Conservation (phyloP, 1,284 basidiomycete genomes). For the Lentinus polychrous region DNA sequence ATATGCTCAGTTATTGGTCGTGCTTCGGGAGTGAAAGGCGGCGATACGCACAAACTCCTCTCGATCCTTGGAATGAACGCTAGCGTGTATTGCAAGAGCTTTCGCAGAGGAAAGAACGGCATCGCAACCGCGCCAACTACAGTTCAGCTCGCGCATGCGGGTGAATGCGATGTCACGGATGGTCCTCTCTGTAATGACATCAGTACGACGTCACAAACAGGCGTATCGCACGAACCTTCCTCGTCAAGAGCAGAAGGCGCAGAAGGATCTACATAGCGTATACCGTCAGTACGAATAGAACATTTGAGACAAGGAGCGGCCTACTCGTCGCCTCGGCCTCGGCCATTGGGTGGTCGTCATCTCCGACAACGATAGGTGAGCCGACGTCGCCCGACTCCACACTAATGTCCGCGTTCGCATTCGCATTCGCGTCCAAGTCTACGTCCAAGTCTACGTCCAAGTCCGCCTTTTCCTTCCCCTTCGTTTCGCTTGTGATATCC, state of each 20-base stretch:
- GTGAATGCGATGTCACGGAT: constrained; percentile 36
- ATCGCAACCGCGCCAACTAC: constrained; percentile 55
- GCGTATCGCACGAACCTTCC: not conserved
- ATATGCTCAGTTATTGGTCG: not conserved
- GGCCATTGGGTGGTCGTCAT: not conserved
- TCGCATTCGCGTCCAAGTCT: no score
- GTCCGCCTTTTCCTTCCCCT: not conserved
- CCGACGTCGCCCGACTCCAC: no score
- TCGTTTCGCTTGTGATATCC: no score
- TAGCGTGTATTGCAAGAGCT: constrained; percentile 44
- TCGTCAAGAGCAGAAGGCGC: not conserved
- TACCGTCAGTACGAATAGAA: not conserved
- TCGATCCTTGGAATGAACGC: constrained; percentile 34
- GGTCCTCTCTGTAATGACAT: constrained; percentile 31
- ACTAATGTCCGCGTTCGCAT: no score
- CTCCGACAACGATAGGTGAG: no score
- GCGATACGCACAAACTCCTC: constrained; percentile 24
- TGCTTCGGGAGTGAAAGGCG: constrained; percentile 3
- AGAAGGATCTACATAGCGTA: not conserved
- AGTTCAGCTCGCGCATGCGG: constrained; percentile 39
- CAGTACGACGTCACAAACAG: constrained; percentile 17
- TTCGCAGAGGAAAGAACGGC: constrained; percentile 46
- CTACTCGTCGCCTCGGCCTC: not conserved
- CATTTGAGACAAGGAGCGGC: not conserved
- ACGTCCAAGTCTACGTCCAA: not conserved